Evolutionary conservation across 2,329 filamentous ascomycete genomes (phyloP), one percentile per base, ranked within the genome.

Genomic region (Aspergillus jensenii): DNA sequence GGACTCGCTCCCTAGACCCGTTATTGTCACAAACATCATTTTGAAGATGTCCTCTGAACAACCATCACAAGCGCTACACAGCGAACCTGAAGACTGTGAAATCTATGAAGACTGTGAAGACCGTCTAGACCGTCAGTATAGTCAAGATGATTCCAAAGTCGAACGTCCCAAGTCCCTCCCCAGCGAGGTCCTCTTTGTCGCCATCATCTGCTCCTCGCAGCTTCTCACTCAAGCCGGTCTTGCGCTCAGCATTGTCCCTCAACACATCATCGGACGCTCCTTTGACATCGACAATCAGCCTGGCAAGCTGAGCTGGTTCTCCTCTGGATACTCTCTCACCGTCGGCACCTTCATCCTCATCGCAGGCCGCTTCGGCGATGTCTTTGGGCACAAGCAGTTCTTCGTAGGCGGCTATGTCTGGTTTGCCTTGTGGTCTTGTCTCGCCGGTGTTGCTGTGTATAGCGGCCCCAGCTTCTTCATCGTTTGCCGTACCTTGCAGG

Each of bases 401-500:
- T 67, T 73, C 52, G 56, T 73, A 6, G 58, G 68, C 21, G 71
- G 71, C 7, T 68, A 61, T 52, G 23, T 49, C 40, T 74, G 71
- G 71, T 68, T 68, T 49, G 59, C 62, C 2, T 1, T 71, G n/a
- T 68, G 63, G 65, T 67, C 66, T 5, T 55, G 71, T n/a, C 43
- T 73, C 19, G 63, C 64, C 9, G 71, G 71, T 6, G 45, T 71
- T n/a, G 58, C 56, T 27, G 65, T 72, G 48, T 72, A 67, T 46
- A 63, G 61, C 9, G 64, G 81, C 25, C 2, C 72, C 78, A 68
- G 74, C 1, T 67, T 81, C 8, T 82, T 83, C 63, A 73, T 81
- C 62, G 70, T 79, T 35, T 75, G 76, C 25, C 76, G 84, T 14
- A 80, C 79, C 0, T 67, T 85, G 3, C 83, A 86, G 59, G 83